Conservation (phyloP, 495 filamentous ascomycete species). For the Penicillium longicatenatum region DNA sequence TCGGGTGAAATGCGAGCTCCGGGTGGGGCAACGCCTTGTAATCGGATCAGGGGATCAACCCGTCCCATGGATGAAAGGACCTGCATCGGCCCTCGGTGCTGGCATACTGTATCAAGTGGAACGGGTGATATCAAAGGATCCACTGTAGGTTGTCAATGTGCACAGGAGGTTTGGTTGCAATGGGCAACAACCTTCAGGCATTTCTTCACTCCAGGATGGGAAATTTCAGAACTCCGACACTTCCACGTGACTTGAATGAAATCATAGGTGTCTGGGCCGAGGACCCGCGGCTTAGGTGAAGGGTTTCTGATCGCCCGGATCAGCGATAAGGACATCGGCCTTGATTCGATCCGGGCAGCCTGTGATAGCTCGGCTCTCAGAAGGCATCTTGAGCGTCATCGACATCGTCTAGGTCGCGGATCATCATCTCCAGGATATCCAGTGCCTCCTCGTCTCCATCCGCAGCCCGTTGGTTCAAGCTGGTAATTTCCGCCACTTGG, state of each 20-base stretch:
- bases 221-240: neutral
- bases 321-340: neutral
- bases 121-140: neutral
- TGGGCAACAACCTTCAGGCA: neutral
- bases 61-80: constrained; percentile 1
- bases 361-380: neutral
- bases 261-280: constrained; percentile 5
- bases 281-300: constrained; percentile 6
- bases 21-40: neutral
- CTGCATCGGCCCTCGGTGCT: neutral
- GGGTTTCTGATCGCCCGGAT: neutral
- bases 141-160: neutral
- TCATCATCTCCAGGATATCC: constrained; percentile 29
- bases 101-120: neutral
- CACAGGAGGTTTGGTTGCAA: neutral
- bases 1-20: neutral
- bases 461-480: constrained; percentile 34
- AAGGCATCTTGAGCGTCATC: neutral
- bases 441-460: constrained; percentile 40
- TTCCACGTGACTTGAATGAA: neutral
- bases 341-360: neutral
- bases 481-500: constrained; percentile 37
- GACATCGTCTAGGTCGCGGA: constrained; percentile 13
- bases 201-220: neutral
- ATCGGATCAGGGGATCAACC: neutral